Base-by-base conservation (phyloP, 805 yeast genomes). In the Myxozyma sirexii region DNA sequence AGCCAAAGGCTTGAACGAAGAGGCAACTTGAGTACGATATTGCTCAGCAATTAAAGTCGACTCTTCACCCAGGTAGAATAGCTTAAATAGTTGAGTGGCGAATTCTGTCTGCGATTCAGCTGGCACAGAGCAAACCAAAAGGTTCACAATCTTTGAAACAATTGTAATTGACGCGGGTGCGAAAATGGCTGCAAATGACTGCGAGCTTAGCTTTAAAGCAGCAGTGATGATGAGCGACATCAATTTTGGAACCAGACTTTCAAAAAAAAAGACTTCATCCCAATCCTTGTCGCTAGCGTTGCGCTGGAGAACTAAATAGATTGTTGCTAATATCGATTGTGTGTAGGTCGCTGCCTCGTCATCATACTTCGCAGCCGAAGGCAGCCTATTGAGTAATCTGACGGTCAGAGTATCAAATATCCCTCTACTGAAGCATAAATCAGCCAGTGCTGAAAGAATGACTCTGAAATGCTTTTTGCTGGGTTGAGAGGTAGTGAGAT, bases 391-490 rank as follows among this genome's bases (percentile, higher is more conserved):
- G 31, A 75, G 57, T 19, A 80, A 65, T 48, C 82, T 70, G 17
- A 78, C 73, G 19, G 75, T 65, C 42, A 79, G 65, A 38, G 72
- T 69, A 63, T 81, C 76, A 57, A 77, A 69, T 37, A 77, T 63
- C 17, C 75, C 67, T 47, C 71, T 67, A 37, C 71, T 70, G 24
- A 74, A 69, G 41, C 78, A 69, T 13, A 77, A 61, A 13, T 67
- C 56, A 0, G 75, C 73, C 37, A 77, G 57, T 0, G 72, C 68
- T 12, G 69, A 67, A 7, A 77, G 67, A 23, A 72, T 63, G 63
- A 68, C 54, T 67, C 69, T 43, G 65, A 70, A 51, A 63, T 62
- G 64, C 64, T 71, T 68, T 66, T 43, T 71, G 5, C 47, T 21
- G 7, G 49, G 17, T 13, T 23, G 24, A 1, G 60, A 29, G 15